Evolutionary conservation across 2,329 filamentous ascomycete species (phyloP).

Genomic region (Neopestalotiopsis sp.): DNA sequence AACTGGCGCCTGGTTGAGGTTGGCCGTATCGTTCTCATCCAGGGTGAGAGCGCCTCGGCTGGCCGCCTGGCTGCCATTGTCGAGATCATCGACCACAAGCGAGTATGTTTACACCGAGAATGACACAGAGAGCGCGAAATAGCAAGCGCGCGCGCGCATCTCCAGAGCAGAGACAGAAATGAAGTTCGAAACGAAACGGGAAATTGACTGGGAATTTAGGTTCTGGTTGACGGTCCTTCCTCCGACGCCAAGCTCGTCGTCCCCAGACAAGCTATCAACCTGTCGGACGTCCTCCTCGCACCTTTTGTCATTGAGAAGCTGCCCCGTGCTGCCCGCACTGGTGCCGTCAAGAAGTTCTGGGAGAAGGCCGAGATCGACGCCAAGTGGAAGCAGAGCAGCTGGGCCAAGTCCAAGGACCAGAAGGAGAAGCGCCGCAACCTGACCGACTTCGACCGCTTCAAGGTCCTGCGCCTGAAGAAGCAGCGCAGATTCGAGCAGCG

Average conservation of each 20-base stretch:
- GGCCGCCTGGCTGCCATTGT: conserved; percentile 93
- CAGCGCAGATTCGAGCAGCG: conserved; percentile 98
- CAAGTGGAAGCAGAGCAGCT: conserved; percentile 91
- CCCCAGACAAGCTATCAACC: conserved; percentile 83
- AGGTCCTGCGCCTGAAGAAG: conserved; percentile 99
- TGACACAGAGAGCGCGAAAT: background rate
- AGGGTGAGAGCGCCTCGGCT: conserved; percentile 74
- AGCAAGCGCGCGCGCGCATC: conserved; percentile 3
- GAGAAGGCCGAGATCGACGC: conserved; percentile 88
- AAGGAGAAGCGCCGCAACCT: conserved; percentile 86
- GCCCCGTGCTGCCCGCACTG: conserved; percentile 82
- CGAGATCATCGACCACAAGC: conserved; percentile 99
- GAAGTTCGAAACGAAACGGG: conserved; percentile 32
- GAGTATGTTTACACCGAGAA: conserved; percentile 71
- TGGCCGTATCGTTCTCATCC: conserved; percentile 94
- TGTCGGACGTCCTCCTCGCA: conserved; percentile 86
- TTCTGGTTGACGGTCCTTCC: conserved; percentile 93
- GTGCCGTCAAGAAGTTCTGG: conserved; percentile 86
- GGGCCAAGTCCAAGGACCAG: conserved; percentile 92
- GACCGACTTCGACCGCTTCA: conserved; percentile 99
- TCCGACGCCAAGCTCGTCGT: conserved; percentile 79
- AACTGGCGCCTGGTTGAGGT: conserved; percentile 97
- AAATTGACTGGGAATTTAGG: conserved; percentile 58
- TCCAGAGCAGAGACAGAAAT: conserved; percentile 15
- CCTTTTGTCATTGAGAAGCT: conserved; percentile 86